These are phyloP conservation scores for Castanea mollissima DNA, from an alignment of 306 rosid species.

Conservation along the genomic window DNA sequence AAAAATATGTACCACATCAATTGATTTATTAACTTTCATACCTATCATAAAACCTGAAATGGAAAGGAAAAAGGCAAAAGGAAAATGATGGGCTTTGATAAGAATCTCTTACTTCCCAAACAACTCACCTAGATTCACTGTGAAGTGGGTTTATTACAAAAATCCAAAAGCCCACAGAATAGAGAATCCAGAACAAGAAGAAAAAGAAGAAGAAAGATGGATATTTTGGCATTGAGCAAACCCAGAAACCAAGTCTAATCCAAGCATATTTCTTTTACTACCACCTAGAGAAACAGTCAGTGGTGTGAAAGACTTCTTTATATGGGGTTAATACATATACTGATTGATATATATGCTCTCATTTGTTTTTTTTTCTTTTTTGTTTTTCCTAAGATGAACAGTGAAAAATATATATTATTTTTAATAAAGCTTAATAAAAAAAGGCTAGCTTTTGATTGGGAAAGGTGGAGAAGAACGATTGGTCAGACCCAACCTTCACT, in stretches of 20 bases:
- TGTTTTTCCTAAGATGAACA: not conserved
- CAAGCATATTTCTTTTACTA: constrained; percentile 13
- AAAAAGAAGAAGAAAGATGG: constrained; percentile 5
- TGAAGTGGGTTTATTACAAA: constrained; percentile 24
- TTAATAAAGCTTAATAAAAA: not conserved
- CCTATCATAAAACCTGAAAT: constrained; percentile 13
- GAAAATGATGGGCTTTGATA: constrained; percentile 42
- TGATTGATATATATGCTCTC: constrained; percentile 5
- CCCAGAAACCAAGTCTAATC: constrained; percentile 35
- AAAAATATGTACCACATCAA: constrained; percentile 12
- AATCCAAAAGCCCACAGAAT: constrained; percentile 33
- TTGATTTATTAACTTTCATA: constrained; percentile 4
- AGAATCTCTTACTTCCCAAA: constrained; percentile 45
- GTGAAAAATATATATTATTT: not conserved
- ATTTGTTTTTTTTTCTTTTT: not conserved
- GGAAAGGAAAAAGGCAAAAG: constrained; percentile 19
- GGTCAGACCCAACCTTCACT: constrained; percentile 33
- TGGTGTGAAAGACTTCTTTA: not conserved
- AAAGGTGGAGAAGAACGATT: constrained; percentile 45
- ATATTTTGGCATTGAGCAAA: constrained; percentile 24
- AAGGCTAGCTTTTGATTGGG: constrained; percentile 46
- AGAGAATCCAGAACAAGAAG: constrained; percentile 21
- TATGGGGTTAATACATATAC: constrained; percentile 5
- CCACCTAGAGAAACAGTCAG: constrained; percentile 4
- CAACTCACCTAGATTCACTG: constrained; percentile 12